Evolutionary conservation across 352 stramenopile species (phyloP).

Genomic region (Saprolegnia diclina): DNA sequence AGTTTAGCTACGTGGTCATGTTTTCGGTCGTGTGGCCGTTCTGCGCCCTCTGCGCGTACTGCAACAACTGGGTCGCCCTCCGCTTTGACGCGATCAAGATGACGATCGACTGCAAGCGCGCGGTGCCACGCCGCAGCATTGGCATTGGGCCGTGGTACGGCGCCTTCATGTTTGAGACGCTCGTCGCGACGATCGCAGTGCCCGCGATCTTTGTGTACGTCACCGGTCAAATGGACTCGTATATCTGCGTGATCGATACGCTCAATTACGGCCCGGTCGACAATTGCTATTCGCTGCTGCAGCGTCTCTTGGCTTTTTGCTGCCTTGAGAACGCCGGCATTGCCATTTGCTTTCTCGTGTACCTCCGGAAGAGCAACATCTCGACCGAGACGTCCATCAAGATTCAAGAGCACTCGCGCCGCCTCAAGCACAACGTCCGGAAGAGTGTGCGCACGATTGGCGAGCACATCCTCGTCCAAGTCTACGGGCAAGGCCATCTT

Average conservation of each 20-base stretch:
- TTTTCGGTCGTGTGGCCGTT: conserved; percentile 65
- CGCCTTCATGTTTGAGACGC: conserved; percentile 52
- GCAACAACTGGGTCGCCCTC: conserved; percentile 44
- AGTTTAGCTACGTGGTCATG: conserved; percentile 67
- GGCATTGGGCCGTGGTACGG: conserved; percentile 49
- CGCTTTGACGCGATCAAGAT: conserved; percentile 61
- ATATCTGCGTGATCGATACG: conserved; percentile 38
- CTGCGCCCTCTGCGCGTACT: conserved; percentile 47
- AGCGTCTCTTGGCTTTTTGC: conserved; percentile 39
- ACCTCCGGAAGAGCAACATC: conserved; percentile 49
- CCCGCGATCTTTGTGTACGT: conserved; percentile 57
- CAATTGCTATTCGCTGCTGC: conserved; percentile 29
- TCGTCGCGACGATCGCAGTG: conserved; percentile 43
- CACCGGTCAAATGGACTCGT: conserved; percentile 55
- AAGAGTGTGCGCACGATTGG: conserved; percentile 56
- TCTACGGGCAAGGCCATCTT: neutral
- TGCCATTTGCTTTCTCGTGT: conserved; percentile 43
- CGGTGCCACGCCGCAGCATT: conserved; percentile 45
- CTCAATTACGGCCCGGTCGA: conserved; percentile 38
- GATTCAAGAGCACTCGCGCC: conserved; percentile 47
- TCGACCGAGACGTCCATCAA: conserved; percentile 49
- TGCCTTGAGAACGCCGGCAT: conserved; percentile 52
- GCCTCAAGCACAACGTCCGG: conserved; percentile 46
- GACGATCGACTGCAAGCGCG: conserved; percentile 57
- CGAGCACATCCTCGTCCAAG: conserved; percentile 42